Base-by-base conservation (phyloP, 2,329 filamentous ascomycete species). In the Fusarium subtropicale region DNA sequence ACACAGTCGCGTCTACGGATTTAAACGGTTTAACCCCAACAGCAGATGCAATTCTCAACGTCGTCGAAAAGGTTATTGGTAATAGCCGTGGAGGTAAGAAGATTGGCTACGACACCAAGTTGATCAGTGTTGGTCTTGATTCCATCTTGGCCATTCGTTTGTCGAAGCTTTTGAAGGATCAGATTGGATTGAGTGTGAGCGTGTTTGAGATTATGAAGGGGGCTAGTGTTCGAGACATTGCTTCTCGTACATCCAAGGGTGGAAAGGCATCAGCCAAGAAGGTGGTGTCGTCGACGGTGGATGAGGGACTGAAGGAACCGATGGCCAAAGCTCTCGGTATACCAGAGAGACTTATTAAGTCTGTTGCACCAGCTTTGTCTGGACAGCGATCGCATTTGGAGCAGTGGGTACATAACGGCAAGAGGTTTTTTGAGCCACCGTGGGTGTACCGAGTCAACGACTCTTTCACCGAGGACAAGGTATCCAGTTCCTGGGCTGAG, bases 181-280 rank as follows among this genome's bases (percentile, higher is more conserved):
- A 38, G 12, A 11, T 69, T 6, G 28, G 64, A 3, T 11, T 68
- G 1, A 22, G 5, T 10, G 39, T 52, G 2, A 55, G 48, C 5
- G 64, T 67, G 3, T 51, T 67, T 9, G 58, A 68, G 18, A 64
- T 67, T n/a, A 68, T 67, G 47, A 67, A 59, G 5, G 65, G 65
- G 0, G 41, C 50, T 0, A 69, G 36, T 13, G 28, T 60, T 13
- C 15, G 20, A 2, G 54, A 68, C 5, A 56, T 68, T 7, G n/a
- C 47, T 2, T 42, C 16, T 2, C 34, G 41, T 3, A 11, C 42
- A 26, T 1, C 18, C 6, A 13, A 34, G 7, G 20, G 33, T 2
- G 15, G 4, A 15, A 57, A 50, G 5, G 2, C 26, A 2, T 3
- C 4, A 2, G 4, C 1, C 11, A 57, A 50, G 15, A 26, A 28